Conservation (phyloP, 2,329 filamentous ascomycete genomes). For the Bertia moriformis region DNA sequence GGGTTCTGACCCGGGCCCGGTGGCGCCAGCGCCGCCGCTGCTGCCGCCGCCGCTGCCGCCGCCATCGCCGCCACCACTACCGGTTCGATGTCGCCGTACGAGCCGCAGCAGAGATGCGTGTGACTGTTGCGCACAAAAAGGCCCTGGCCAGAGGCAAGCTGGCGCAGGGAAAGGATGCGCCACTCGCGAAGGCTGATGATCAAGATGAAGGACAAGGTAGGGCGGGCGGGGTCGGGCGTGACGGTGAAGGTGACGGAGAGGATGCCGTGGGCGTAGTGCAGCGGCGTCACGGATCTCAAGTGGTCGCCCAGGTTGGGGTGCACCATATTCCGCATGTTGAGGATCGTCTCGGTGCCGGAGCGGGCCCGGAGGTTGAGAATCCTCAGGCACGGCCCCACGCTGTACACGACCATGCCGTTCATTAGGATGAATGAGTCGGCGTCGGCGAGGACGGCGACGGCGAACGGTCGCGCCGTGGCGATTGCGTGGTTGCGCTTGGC, state of each 20-base stretch:
- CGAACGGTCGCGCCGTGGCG: not conserved
- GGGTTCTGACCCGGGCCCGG: no score
- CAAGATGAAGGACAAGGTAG: no score
- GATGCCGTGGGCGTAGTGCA: not conserved
- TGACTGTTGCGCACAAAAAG: not conserved
- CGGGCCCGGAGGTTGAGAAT: not conserved
- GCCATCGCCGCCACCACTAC: no score
- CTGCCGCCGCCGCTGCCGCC: no score
- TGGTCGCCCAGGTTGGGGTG: not conserved
- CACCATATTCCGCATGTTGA: not conserved
- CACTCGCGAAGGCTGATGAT: not conserved
- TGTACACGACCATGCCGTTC: not conserved
- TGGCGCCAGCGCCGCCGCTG: no score
- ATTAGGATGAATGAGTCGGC: not conserved
- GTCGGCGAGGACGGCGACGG: not conserved
- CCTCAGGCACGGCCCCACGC: not conserved
- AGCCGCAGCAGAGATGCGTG: not conserved
- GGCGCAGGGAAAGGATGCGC: not conserved
- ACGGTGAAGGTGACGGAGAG: not conserved
- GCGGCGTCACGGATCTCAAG: not conserved
- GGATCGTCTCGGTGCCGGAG: not conserved
- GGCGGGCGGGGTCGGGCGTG: no score
- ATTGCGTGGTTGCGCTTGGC: not conserved
- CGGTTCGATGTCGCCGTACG: not conserved
- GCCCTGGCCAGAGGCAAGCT: not conserved